Conservation (phyloP, 441 rosid species). For the Erodium texanum region DNA sequence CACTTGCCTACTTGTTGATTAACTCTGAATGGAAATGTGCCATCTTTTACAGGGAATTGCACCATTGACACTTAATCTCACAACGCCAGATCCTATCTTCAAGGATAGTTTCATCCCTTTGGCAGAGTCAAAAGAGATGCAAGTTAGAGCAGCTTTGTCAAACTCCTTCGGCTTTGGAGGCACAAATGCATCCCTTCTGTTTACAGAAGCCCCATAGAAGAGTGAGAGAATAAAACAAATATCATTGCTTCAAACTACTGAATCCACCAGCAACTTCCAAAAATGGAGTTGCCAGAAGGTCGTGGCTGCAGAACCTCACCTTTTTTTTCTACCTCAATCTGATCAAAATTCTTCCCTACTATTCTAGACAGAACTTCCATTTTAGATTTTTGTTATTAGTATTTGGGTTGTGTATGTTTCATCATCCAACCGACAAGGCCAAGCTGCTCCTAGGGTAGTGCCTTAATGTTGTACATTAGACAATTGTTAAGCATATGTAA, state of each 20-base stretch:
- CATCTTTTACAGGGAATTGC: constrained; percentile 65
- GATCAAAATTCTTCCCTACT: no score
- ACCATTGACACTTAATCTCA: constrained; percentile 70
- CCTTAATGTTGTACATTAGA: not conserved
- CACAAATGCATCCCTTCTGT: constrained; percentile 69
- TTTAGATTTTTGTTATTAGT: no score
- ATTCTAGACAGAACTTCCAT: no score
- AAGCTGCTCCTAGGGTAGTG: constrained; percentile 1
- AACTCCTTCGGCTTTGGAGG: constrained; percentile 95
- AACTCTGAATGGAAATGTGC: not conserved
- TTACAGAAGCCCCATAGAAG: constrained; percentile 28
- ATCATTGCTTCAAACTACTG: not conserved
- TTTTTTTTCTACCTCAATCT: no score
- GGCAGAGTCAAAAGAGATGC: constrained; percentile 58
- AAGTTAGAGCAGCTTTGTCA: constrained; percentile 55
- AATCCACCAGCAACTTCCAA: not conserved
- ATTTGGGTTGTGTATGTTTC: not conserved
- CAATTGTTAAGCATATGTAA: constrained; percentile 1
- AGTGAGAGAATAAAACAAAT: no score
- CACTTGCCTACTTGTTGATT: constrained; percentile 4
- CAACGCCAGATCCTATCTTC: constrained; percentile 73
- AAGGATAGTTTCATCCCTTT: constrained; percentile 51
- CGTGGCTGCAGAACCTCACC: not conserved
- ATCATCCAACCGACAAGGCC: not conserved
- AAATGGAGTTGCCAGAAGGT: not conserved